Conservation (phyloP, 139 green algal species). For the Nannochloris sp. region DNA sequence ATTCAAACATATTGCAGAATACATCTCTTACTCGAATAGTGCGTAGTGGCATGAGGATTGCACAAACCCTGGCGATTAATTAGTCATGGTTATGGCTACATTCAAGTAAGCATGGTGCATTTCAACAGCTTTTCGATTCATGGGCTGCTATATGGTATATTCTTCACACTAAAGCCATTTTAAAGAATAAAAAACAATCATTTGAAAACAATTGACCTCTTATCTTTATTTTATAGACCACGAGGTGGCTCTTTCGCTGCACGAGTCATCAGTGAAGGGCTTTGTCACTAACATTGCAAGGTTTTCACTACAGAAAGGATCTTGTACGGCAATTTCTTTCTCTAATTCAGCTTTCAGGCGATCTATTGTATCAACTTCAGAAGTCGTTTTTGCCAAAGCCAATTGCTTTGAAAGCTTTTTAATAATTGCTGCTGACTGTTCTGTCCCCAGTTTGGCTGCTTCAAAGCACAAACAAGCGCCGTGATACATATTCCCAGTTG, state of each 20-base stretch:
- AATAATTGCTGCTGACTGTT: not conserved
- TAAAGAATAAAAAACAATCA: too few species aligned
- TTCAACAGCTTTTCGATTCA: too few species aligned
- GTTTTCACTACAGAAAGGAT: constrained; percentile 61
- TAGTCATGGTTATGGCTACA: too few species aligned
- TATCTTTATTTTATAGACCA: not conserved
- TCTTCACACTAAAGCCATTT: too few species aligned
- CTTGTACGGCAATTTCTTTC: constrained; percentile 45
- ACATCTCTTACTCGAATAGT: too few species aligned
- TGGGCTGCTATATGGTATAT: too few species aligned
- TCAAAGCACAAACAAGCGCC: constrained; percentile 47
- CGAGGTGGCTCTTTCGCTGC: not conserved
- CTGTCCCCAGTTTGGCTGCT: constrained; percentile 15
- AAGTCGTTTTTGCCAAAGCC: not conserved
- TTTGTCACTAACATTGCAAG: constrained; percentile 21
- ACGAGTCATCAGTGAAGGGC: constrained; percentile 20
- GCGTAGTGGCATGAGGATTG: too few species aligned
- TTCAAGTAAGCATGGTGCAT: too few species aligned
- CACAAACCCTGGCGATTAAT: too few species aligned
- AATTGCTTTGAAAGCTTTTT: not conserved
- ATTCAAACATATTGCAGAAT: too few species aligned
- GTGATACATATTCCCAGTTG: constrained; percentile 61
- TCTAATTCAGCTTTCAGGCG: constrained; percentile 36
- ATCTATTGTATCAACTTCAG: not conserved
- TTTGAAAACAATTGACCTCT: too few species aligned